A percentile compares a stretch with the other conserved stretches of the same genome.
Conservation (phyloP, 495 filamentous ascomycete genomes). For the Xylaria sp. region DNA sequence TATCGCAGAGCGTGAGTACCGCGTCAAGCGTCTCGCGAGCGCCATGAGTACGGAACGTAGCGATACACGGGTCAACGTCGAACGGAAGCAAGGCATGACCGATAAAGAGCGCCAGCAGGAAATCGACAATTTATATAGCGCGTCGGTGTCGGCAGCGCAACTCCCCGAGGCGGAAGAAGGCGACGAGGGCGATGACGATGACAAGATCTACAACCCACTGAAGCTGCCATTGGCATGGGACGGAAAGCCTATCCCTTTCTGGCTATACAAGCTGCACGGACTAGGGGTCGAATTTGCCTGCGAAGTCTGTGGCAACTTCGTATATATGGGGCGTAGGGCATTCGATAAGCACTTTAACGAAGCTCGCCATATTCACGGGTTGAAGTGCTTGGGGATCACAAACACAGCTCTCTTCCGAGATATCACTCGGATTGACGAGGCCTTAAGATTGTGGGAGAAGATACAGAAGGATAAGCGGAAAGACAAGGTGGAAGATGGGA, state of each 20-base stretch:
- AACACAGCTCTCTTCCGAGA: constrained; percentile 93
- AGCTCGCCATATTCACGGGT: constrained; percentile 85
- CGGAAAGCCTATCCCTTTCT: constrained; percentile 97
- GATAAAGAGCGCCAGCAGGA: constrained; percentile 93
- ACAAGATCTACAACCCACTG: constrained; percentile 94
- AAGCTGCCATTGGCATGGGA: constrained; percentile 97
- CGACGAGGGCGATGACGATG: constrained; percentile 72
- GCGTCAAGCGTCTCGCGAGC: constrained; percentile 75
- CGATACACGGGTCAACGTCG: constrained; percentile 90
- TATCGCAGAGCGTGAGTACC: constrained; percentile 87
- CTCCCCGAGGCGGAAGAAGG: constrained; percentile 59
- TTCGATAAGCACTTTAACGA: constrained; percentile 99
- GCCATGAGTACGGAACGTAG: constrained; percentile 79
- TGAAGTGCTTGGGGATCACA: constrained; percentile 92
- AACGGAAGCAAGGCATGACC: constrained; percentile 94
- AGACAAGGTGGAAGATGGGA: constrained; percentile 73
- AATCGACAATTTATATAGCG: constrained; percentile 80
- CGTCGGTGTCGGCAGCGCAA: constrained; percentile 51
- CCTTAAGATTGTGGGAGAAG: constrained; percentile 89
- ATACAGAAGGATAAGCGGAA: constrained; percentile 86
- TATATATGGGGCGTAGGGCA: constrained; percentile 93
- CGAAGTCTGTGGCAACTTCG: constrained; percentile 96
- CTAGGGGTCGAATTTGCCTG: constrained; percentile 94
- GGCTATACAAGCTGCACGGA: constrained; percentile 97
- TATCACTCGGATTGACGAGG: constrained; percentile 90